Evolutionary conservation across 129 eudicot genomes (phyloP).

Genomic region (Lactuca saligna): DNA sequence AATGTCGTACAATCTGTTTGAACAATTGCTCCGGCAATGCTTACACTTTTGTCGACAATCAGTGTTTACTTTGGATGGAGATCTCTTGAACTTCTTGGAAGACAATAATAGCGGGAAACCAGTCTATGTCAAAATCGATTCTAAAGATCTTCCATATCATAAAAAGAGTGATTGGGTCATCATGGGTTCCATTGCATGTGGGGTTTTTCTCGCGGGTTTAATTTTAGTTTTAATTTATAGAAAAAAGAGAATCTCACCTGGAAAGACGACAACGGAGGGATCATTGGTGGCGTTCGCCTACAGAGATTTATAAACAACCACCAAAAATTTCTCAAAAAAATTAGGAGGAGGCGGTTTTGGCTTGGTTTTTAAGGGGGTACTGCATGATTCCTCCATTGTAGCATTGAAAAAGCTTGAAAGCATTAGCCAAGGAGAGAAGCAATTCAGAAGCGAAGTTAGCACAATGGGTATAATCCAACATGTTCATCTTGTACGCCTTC

Average conservation of each 20-base stretch:
- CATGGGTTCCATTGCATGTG: slow-evolving; percentile 23
- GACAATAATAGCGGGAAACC: slow-evolving; percentile 40
- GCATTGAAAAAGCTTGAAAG: too few relatives aligned
- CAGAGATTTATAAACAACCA: too few relatives aligned
- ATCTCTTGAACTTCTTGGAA: slow-evolving; percentile 41
- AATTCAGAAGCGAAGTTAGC: too few relatives aligned
- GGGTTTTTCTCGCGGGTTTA: slow-evolving; percentile 33
- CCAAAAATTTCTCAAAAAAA: too few relatives aligned
- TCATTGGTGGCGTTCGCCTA: background rate
- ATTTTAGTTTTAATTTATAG: slow-evolving; percentile 29
- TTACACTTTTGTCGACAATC: slow-evolving; percentile 39
- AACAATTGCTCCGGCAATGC: background rate
- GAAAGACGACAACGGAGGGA: slow-evolving; percentile 41
- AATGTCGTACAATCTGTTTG: slow-evolving; percentile 44
- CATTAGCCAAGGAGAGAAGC: too few relatives aligned
- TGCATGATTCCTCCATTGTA: too few relatives aligned
- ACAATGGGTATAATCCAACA: too few relatives aligned
- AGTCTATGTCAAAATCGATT: slow-evolving; percentile 41
- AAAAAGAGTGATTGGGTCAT: slow-evolving; percentile 26
- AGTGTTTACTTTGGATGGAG: slow-evolving; percentile 37
- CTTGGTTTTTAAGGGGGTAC: too few relatives aligned
- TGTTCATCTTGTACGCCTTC: too few relatives aligned
- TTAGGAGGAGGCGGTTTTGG: too few relatives aligned
- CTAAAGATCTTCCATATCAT: slow-evolving; percentile 1
- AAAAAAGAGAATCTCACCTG: slow-evolving; percentile 14